Evolutionary conservation across 495 filamentous ascomycete species (phyloP).

Genomic region (Talaromyces borbonicus): DNA sequence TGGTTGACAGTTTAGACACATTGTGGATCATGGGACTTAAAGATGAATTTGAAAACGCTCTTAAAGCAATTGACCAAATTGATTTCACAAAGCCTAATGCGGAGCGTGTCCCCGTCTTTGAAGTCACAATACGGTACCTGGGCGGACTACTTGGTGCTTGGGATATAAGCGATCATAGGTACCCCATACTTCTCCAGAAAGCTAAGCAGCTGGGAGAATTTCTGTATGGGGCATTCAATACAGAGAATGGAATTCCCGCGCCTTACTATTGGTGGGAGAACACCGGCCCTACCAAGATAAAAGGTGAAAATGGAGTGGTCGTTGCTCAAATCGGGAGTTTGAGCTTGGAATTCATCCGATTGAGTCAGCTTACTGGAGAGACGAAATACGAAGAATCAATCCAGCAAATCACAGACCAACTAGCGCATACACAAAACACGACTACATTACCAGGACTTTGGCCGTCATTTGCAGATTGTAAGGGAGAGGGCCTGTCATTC

Average conservation of each 20-base stretch:
- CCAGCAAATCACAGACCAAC: conserved; percentile 73
- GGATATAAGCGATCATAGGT: conserved; percentile 33
- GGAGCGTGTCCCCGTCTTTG: conserved; percentile 26
- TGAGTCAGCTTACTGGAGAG: conserved; percentile 80
- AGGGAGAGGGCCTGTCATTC: conserved; percentile 1
- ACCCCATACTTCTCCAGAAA: conserved; percentile 24
- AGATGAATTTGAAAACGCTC: conserved; percentile 68
- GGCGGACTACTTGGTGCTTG: conserved; percentile 42
- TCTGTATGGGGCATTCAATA: conserved; percentile 30
- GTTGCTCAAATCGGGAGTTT: conserved; percentile 83
- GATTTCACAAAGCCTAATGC: conserved; percentile 56
- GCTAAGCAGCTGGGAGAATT: conserved; percentile 26
- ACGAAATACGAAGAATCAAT: conserved; percentile 87
- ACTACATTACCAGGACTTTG: conserved; percentile 67
- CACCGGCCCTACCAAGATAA: neutral
- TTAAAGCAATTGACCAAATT: conserved; percentile 55
- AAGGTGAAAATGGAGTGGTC: conserved; percentile 11
- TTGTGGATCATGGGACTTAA: conserved; percentile 81
- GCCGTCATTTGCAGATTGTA: conserved; percentile 14
- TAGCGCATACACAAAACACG: conserved; percentile 59
- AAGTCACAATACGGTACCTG: conserved; percentile 39
- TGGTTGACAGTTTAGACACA: conserved; percentile 79
- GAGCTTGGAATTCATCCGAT: conserved; percentile 82
- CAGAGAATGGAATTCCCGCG: conserved; percentile 26
- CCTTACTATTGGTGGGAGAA: conserved; percentile 5